Evolutionary conservation across 2,329 filamentous ascomycete genomes (phyloP).

Genomic region (Annulohypoxylon truncatum): DNA sequence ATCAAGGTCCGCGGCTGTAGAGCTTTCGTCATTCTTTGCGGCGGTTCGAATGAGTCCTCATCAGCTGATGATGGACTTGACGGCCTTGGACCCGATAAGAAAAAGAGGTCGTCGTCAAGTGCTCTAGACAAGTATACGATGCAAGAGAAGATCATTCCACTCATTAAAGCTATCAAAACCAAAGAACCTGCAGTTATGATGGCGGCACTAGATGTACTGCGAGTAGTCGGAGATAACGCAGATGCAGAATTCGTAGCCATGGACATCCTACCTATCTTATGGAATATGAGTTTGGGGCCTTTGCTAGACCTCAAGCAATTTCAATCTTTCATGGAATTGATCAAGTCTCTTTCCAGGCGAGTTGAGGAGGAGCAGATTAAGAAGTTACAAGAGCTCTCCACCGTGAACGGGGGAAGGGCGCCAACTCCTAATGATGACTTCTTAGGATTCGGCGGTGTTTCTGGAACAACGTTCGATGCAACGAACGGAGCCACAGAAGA

Average conservation of each 20-base stretch:
- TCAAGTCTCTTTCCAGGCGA: slow-evolving; percentile 80
- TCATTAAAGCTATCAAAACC: slow-evolving; percentile 93
- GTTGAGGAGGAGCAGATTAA: slow-evolving; percentile 90
- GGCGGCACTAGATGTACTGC: slow-evolving; percentile 85
- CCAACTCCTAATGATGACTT: slow-evolving; percentile 71
- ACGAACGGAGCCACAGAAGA: slow-evolving; percentile 68
- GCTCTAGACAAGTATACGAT: slow-evolving; percentile 98
- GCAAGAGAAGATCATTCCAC: slow-evolving; percentile 94
- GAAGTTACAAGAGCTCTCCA: slow-evolving; percentile 86
- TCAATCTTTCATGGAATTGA: slow-evolving; percentile 87
- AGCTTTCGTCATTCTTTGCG: slow-evolving; percentile 89
- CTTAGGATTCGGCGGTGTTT: slow-evolving; percentile 76
- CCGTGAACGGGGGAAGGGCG: slow-evolving; percentile 61
- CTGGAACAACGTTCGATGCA: slow-evolving; percentile 67
- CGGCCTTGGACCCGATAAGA: slow-evolving; percentile 69
- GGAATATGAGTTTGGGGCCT: slow-evolving; percentile 91
- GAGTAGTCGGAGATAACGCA: slow-evolving; percentile 82
- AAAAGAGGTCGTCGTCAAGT: slow-evolving; percentile 73
- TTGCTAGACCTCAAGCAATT: slow-evolving; percentile 90
- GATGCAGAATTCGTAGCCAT: slow-evolving; percentile 93
- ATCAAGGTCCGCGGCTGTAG: slow-evolving; percentile 95
- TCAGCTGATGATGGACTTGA: slow-evolving; percentile 77
- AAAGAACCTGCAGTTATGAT: slow-evolving; percentile 99
- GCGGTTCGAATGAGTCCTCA: slow-evolving; percentile 70
- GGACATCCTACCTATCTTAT: slow-evolving; percentile 89